Conservation (phyloP, 257 asterid species). For the Solanum peruvianum region DNA sequence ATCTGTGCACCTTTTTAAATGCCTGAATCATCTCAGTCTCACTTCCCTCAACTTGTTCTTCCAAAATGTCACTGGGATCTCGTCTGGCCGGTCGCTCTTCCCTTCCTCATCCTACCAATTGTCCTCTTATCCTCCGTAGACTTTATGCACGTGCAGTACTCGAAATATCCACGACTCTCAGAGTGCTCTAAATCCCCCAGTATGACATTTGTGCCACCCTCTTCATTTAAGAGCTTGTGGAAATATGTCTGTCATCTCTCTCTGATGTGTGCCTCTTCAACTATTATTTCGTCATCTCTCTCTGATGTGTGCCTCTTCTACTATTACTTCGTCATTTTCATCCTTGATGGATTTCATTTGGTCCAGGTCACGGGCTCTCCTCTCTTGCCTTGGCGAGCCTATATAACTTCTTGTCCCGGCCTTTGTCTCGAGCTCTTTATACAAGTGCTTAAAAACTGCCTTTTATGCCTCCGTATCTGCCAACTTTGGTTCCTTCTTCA, state of each 20-base stretch:
- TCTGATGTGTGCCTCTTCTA: no score
- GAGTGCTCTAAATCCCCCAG: not conserved
- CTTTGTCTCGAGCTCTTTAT: not conserved
- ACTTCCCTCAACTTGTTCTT: not conserved
- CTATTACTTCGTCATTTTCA: not conserved
- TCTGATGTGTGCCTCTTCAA: not conserved
- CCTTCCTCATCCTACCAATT: not conserved
- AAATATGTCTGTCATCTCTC: not conserved
- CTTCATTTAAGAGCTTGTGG: not conserved
- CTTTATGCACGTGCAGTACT: not conserved
- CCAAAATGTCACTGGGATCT: not conserved
- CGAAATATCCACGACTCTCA: not conserved
- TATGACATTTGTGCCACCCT: not conserved
- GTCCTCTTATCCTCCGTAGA: not conserved
- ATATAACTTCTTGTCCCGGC: not conserved
- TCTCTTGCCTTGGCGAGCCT: not conserved
- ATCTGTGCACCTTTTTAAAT: not conserved
- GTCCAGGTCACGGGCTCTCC: not conserved
- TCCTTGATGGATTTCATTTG: not conserved
- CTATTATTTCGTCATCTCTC: not conserved
- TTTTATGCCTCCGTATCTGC: not conserved
- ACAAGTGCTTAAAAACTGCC: not conserved
- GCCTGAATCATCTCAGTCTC: not conserved
- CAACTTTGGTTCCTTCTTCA: not conserved
- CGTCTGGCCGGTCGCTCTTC: not conserved